Evolutionary conservation across 306 rosid genomes (phyloP), one percentile per base, ranked within the genome.

Genomic region (Cotoneaster glaucophyllus): DNA sequence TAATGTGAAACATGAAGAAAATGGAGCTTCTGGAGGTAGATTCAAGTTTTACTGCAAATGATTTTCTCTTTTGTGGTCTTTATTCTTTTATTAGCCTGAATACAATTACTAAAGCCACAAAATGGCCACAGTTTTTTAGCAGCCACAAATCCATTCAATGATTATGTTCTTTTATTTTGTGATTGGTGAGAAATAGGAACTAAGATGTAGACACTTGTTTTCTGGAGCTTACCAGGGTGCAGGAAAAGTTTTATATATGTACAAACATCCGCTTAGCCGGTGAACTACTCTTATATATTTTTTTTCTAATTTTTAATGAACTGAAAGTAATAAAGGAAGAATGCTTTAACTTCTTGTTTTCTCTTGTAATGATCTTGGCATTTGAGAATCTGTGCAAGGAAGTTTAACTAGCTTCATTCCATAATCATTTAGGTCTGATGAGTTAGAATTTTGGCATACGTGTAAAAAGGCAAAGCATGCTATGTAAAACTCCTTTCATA

Each of bases 1-100:
- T 45, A 73, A 66, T 79, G 64, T 59, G 68, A 83, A 74, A 69
- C 82, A 69, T 14, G 87, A 86, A 66, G 86, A 77, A 29, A 81
- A 81, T 79, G 85, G 85, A 64, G 75, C 81, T 9, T 63, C 61
- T 52, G 82, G 72, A 77, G 84, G 84, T 87, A 80, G 72, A 37
- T 68, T 32, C 67, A 25, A 1, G 13, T 63, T 64, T 19, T 62
- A 19, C 81, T 6, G 71, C 26, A 65, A 71, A 28, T 43, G 65
- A 45, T 61, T 67, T 59, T 52, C 73, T 64, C 14, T 75, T 74
- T 77, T 52, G 14, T 64, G 43, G 26, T 24, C 10, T 18, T 22
- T 17, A 18, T 79, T 64, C 31, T 31, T 39, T 44, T 31, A 45
- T 65, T 53, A 52, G 3, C 41, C 10, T 26, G 41, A 53, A 56